These are phyloP conservation scores for Gossypium bickii DNA, from an alignment of 345 rosid species.

Conservation along the genomic window DNA sequence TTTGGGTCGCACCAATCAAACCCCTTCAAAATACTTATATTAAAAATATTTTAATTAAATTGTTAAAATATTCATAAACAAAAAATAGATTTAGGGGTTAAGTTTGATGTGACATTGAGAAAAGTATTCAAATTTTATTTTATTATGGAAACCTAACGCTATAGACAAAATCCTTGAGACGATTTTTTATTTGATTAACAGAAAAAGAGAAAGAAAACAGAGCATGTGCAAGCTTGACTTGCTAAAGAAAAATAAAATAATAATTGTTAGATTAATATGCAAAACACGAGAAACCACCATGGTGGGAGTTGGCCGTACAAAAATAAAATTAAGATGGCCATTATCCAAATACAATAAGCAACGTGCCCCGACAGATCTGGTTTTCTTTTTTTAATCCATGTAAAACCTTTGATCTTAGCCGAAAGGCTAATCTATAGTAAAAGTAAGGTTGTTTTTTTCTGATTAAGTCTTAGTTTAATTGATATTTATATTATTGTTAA, in stretches of 20 bases:
- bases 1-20: neutral
- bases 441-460: neutral
- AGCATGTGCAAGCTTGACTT: slow-evolving; percentile 11
- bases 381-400: neutral
- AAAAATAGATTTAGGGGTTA: neutral
- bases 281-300: neutral
- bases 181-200: neutral
- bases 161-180: neutral
- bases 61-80: neutral
- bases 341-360: neutral
- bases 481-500: too few relatives aligned
- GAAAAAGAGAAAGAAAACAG: neutral
- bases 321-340: neutral
- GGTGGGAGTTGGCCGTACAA: neutral
- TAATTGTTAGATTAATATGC: neutral
- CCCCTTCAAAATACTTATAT: too few relatives aligned
- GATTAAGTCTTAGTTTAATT: accelerated
- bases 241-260: neutral
- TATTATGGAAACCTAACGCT: neutral
- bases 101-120: neutral
- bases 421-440: neutral
- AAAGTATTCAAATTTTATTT: neutral
- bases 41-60: too few relatives aligned
- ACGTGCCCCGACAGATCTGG: neutral
- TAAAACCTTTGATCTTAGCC: neutral